phyloP scores from a whole-genome alignment of 2,329 filamentous ascomycete genomes.

The Fusarium napiforme region DNA sequence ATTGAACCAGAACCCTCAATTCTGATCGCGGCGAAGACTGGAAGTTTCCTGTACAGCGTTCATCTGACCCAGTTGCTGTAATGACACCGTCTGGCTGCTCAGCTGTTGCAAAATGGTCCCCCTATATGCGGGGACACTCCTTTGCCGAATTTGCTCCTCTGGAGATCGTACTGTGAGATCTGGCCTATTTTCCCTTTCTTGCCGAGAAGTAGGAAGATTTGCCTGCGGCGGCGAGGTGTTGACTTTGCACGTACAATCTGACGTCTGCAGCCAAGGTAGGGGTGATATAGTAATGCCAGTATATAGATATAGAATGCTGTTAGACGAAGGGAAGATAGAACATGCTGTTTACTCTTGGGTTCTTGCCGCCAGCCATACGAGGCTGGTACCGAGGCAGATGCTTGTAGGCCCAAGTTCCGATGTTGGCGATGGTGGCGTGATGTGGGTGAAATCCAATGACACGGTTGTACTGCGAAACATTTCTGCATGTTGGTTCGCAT shows the following conservation, averaged over 20 bases:
- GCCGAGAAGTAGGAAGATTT: background rate
- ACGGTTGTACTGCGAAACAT: too few species aligned
- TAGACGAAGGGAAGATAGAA: background rate
- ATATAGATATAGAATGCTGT: background rate
- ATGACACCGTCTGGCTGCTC: too few species aligned
- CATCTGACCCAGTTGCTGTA: too few species aligned
- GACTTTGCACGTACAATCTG: background rate
- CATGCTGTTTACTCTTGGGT: background rate
- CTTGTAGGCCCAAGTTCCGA: too few species aligned
- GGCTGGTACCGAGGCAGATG: background rate
- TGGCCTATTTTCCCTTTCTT: too few species aligned
- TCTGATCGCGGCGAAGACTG: background rate
- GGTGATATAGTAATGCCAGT: background rate
- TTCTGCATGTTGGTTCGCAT: background rate
- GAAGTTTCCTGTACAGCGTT: background rate
- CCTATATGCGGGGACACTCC: too few species aligned
- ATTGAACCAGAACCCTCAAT: too few species aligned
- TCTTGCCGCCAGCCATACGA: background rate
- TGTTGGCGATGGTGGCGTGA: background rate
- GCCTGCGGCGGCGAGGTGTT: background rate
- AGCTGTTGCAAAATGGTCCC: too few species aligned
- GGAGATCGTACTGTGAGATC: too few species aligned
- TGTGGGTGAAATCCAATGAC: background rate
- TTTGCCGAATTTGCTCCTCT: too few species aligned
- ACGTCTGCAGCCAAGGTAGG: rapidly evolving